These are phyloP conservation scores for Cladorrhinum samala DNA, from an alignment of 495 filamentous ascomycete genomes.

Conservation along the genomic window DNA sequence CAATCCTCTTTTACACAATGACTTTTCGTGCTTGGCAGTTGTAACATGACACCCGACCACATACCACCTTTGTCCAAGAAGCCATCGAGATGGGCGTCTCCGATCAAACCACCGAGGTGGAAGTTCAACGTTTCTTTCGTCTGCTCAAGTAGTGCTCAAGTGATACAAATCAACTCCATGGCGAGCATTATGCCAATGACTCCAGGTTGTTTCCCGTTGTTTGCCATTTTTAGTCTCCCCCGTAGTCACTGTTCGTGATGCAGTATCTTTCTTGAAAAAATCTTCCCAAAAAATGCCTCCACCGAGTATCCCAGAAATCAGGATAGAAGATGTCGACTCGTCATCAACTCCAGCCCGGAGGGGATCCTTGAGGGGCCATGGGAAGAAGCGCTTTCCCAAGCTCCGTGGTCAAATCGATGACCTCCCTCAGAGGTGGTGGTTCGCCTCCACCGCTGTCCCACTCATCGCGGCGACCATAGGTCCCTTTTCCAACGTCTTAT, in stretches of 20 bases:
- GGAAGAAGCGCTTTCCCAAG: too few relatives aligned
- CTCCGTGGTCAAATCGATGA: neutral
- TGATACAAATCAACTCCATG: too few relatives aligned
- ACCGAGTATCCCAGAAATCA: neutral
- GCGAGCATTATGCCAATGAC: too few relatives aligned
- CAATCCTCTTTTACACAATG: too few relatives aligned
- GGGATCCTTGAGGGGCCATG: neutral
- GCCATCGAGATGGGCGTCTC: neutral
- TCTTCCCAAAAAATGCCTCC: neutral
- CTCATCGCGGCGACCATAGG: conserved; percentile 65
- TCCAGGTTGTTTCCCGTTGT: too few relatives aligned
- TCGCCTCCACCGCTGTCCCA: conserved; percentile 67
- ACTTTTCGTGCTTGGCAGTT: neutral
- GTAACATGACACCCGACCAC: neutral
- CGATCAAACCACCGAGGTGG: too few relatives aligned
- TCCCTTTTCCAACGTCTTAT: conserved; percentile 68
- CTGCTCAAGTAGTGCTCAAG: neutral
- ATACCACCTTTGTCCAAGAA: neutral
- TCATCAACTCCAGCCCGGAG: neutral
- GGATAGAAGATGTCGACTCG: neutral
- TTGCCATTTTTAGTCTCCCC: too few relatives aligned
- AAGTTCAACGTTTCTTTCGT: too few relatives aligned
- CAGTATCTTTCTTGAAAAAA: too few relatives aligned
- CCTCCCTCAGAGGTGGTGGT: neutral
- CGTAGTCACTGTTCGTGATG: too few relatives aligned